Base-by-base conservation (phyloP, 306 rosid genomes). In the Lathyrus sativus region DNA sequence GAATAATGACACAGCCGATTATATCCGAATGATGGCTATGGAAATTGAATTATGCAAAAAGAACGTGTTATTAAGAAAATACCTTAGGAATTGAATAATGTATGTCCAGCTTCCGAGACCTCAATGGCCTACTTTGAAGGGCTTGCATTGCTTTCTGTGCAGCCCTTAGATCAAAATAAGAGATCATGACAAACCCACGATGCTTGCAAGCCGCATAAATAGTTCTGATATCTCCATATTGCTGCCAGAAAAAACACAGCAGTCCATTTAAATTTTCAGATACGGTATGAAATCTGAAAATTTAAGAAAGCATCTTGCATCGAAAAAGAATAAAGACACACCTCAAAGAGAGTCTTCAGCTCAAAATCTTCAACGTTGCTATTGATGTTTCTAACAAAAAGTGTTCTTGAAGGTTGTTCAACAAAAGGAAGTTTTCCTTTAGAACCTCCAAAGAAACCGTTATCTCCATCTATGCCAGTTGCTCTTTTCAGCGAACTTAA, bases 1-100 rank as follows among this genome's bases (percentile, higher is more conserved):
- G 39, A 63, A 31, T 0, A 18, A 60, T 5, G 45, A 15, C 12
- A 68, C 49, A 7, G 31, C 55, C 44, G 24, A 46, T 26, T 58
- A n/a, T 43, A 41, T 49, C 63, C 57, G 57, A 67, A 62, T 39
- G 9, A 17, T 11, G 48, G 11, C 48, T 24, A 62, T 39, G 37
- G 24, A 18, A 35, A 67, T 54, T 69, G 38, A 42, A 73, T 57
- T 41, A 65, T 31, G 15, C 72, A 72, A 17, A 43, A 53, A 81
- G 35, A n/a, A 50, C 45, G 37, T 39, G 70, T 60, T 37, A 71
- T 14, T 46, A 56, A 15, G 14, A 70, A 66, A 38, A 28, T 83
- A 89, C 96, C 93, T 89, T 89, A 8, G 93, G 93, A 76, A 87
- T 80, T 13, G 93, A 89, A 80, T 85, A 89, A 76, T 89, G 96